Evolutionary conservation across 1,139 yeast genomes (phyloP).

Genomic region (Hanseniaspora sp.): DNA sequence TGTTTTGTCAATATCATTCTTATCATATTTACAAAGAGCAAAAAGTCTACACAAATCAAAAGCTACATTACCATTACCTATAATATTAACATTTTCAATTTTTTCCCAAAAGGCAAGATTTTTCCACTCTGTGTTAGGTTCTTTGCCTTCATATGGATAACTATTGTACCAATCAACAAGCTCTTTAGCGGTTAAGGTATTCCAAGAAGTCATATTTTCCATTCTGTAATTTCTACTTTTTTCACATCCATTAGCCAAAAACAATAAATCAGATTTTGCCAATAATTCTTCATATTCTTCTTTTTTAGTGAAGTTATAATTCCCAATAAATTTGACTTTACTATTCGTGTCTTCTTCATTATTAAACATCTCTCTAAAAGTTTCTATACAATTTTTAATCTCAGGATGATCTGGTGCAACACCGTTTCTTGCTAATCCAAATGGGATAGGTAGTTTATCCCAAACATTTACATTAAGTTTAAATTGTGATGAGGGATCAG

Average conservation of each 20-base stretch:
- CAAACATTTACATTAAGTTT: slow-evolving; percentile 50
- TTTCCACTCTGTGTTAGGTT: slow-evolving; percentile 29
- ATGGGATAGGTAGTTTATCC: slow-evolving; percentile 81
- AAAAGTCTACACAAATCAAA: slow-evolving; percentile 77
- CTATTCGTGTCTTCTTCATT: slow-evolving; percentile 21
- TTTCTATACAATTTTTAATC: slow-evolving; percentile 79
- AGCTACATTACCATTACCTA: slow-evolving; percentile 99
- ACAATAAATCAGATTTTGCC: slow-evolving; percentile 54
- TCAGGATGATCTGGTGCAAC: slow-evolving; percentile 99
- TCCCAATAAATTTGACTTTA: slow-evolving; percentile 61
- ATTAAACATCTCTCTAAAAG: slow-evolving; percentile 53
- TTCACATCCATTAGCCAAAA: slow-evolving; percentile 72
- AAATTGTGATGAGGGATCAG: slow-evolving; percentile 27
- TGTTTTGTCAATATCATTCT: slow-evolving; percentile 49
- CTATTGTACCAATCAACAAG: slow-evolving; percentile 97
- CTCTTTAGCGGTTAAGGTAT: slow-evolving; percentile 54
- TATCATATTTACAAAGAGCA: slow-evolving; percentile 42
- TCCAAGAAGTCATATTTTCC: slow-evolving; percentile 49
- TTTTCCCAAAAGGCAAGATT: slow-evolving; percentile 34
- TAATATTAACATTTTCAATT: slow-evolving; percentile 57
- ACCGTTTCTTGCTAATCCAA: slow-evolving; percentile 82
- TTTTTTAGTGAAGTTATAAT: slow-evolving; percentile 51
- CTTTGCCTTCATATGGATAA: slow-evolving; percentile 47
- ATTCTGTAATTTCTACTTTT: slow-evolving; percentile 44
- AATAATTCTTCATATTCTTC: slow-evolving; percentile 40